Conservation (phyloP, 225 moss, liverwort and hornwort genomes). For the Physcomitrellopsis africana region DNA sequence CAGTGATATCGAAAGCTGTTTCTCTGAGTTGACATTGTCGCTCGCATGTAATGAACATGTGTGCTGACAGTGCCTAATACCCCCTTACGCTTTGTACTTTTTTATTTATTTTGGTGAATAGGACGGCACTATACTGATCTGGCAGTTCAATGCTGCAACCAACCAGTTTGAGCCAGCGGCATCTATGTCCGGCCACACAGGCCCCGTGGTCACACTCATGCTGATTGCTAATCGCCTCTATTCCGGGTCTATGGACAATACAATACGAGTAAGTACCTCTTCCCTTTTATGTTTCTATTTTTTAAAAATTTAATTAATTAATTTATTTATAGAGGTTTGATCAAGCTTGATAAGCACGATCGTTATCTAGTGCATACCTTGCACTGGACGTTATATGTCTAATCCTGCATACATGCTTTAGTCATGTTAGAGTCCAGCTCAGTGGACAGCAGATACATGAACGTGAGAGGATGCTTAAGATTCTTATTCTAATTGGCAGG, state of each 20-base stretch:
- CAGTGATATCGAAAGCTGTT: not conserved
- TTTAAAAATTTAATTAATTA: too few relatives aligned
- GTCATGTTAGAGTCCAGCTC: not conserved
- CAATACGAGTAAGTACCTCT: slow-evolving; percentile 63
- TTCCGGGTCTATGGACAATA: slow-evolving; percentile 89
- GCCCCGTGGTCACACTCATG: slow-evolving; percentile 75
- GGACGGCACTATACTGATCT: slow-evolving; percentile 89
- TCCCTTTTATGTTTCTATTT: not conserved
- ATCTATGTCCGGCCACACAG: slow-evolving; percentile 75
- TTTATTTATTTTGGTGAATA: slow-evolving; percentile 20
- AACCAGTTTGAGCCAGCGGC: slow-evolving; percentile 82
- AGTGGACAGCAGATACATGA: not conserved
- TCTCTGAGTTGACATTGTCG: not conserved
- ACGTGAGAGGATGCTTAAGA: not conserved
- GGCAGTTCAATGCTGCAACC: slow-evolving; percentile 74
- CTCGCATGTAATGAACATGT: not conserved
- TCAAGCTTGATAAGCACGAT: not conserved
- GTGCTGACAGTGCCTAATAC: not conserved
- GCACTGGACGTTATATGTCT: not conserved
- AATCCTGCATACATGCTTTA: too few relatives aligned
- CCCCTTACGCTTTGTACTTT: not conserved
- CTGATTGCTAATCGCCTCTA: slow-evolving; percentile 69
- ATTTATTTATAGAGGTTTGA: not conserved
- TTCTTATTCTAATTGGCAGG: slow-evolving; percentile 29
- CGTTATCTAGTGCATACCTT: not conserved